Conservation (phyloP, 2,329 filamentous ascomycete genomes). For the Pseudopithomyces chartarum region DNA sequence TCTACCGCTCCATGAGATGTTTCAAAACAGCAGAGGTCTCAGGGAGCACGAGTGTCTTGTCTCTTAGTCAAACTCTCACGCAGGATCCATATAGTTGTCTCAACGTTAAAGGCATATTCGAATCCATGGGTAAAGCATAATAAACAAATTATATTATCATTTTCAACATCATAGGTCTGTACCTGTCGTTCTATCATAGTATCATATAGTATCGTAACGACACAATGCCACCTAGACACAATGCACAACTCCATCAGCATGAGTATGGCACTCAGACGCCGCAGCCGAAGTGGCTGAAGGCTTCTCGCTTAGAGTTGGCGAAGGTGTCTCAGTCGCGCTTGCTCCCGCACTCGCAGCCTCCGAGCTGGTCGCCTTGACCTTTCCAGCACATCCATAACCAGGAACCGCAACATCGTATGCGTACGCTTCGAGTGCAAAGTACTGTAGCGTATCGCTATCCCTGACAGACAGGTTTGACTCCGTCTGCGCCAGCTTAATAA, state of each 20-base stretch:
- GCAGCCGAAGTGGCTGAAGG: constrained; percentile 15
- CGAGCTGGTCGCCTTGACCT: constrained; percentile 19
- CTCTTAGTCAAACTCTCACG: too few relatives aligned
- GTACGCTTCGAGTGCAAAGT: constrained; percentile 71
- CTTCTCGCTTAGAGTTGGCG: constrained; percentile 12
- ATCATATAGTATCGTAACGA: too few relatives aligned
- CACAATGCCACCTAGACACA: constrained; percentile 8
- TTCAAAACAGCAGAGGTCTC: too few relatives aligned
- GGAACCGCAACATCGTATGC: constrained; percentile 68
- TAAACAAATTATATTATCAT: too few relatives aligned
- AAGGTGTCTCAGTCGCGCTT: constrained; percentile 12
- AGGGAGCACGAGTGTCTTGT: too few relatives aligned
- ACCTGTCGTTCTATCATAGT: too few relatives aligned
- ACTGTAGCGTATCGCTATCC: constrained; percentile 68
- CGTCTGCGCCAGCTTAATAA: constrained; percentile 58
- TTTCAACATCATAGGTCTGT: too few relatives aligned
- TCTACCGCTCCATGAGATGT: too few relatives aligned
- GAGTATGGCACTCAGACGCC: constrained; percentile 22
- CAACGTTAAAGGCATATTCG: too few relatives aligned
- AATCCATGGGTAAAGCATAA: too few relatives aligned
- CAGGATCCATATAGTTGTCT: too few relatives aligned
- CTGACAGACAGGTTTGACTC: constrained; percentile 56
- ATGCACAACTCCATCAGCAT: constrained; percentile 18
- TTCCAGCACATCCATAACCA: constrained; percentile 65
- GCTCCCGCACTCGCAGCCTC: background rate